Conservation (phyloP, 2,329 filamentous ascomycete species). For the Davidsoniella eucalypti region DNA sequence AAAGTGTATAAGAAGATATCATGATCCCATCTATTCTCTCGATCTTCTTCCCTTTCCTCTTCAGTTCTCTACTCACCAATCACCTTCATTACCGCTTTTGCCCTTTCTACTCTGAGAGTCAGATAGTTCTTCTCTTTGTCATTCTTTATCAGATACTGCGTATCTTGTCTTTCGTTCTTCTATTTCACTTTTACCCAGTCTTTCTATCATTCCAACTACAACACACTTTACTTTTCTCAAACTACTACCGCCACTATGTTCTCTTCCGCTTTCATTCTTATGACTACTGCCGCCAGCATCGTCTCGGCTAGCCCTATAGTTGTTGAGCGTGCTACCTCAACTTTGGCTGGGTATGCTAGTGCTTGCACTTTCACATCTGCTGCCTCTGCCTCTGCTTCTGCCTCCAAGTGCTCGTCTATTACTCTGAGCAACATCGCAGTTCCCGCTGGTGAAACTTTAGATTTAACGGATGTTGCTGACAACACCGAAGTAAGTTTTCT, state of each 20-base stretch:
- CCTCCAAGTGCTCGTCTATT: constrained; percentile 36
- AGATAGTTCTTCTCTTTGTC: too few relatives aligned
- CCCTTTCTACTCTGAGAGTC: too few relatives aligned
- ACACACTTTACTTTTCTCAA: neutral
- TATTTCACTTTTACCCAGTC: neutral
- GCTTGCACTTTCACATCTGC: constrained; percentile 39
- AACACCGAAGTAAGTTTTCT: constrained; percentile 24
- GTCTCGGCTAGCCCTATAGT: constrained; percentile 15
- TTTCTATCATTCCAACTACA: constrained; percentile 6
- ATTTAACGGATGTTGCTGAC: constrained; percentile 34
- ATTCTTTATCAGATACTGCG: neutral
- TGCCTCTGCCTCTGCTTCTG: constrained; percentile 29
- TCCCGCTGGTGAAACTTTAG: constrained; percentile 40
- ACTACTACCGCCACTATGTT: constrained; percentile 10
- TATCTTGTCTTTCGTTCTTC: neutral
- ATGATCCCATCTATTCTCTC: neutral
- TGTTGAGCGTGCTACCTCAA: constrained; percentile 14
- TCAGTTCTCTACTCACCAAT: constrained; percentile 7
- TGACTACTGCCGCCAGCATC: constrained; percentile 18
- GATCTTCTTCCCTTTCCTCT: constrained; percentile 2
- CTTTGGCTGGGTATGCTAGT: constrained; percentile 13
- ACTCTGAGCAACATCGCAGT: constrained; percentile 35
- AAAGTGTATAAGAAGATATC: constrained; percentile 3
- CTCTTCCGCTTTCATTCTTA: constrained; percentile 15
- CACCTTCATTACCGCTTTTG: neutral